These are phyloP conservation scores for Dendrostoma leiphaemia DNA, from an alignment of 2,329 filamentous ascomycete genomes.

Conservation along the genomic window DNA sequence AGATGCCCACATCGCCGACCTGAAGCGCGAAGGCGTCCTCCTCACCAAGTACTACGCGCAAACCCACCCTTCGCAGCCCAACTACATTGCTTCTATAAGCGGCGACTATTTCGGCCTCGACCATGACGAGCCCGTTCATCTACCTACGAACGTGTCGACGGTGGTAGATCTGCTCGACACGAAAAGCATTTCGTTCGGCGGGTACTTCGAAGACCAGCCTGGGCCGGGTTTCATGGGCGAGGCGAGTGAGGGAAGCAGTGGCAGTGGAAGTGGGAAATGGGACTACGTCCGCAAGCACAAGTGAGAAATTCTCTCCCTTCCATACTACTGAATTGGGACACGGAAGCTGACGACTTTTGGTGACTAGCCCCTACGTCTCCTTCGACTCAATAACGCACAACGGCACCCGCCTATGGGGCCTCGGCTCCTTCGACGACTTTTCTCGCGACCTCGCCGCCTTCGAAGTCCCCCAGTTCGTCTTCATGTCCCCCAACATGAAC, in stretches of 20 bases:
- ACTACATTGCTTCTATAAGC: constrained; percentile 67
- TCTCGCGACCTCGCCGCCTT: constrained; percentile 53
- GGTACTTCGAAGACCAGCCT: constrained; percentile 45
- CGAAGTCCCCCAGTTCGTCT: constrained; percentile 62
- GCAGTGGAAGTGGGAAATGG: constrained; percentile 27
- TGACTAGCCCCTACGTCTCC: constrained; percentile 37
- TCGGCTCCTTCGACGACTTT: constrained; percentile 64
- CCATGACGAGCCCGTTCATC: constrained; percentile 41
- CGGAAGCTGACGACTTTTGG: too few species aligned
- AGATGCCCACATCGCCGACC: constrained; percentile 37
- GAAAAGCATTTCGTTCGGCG: constrained; percentile 39
- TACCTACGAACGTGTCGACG: constrained; percentile 44
- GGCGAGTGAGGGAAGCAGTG: constrained; percentile 33
- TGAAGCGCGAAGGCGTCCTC: constrained; percentile 42
- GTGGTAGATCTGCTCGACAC: constrained; percentile 44
- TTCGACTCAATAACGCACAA: constrained; percentile 39
- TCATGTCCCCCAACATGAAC: constrained; percentile 63
- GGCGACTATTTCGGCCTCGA: constrained; percentile 63
- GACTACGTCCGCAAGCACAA: constrained; percentile 43
- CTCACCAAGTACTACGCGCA: constrained; percentile 56
- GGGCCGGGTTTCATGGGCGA: constrained; percentile 46
- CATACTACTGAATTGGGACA: too few species aligned
- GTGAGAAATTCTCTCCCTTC: constrained; percentile 22
- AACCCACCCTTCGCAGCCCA: constrained; percentile 73
- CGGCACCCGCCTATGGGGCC: constrained; percentile 50